phyloP scores from a whole-genome alignment of 2,329 filamentous ascomycete genomes.

The Seiridium cupressi region DNA sequence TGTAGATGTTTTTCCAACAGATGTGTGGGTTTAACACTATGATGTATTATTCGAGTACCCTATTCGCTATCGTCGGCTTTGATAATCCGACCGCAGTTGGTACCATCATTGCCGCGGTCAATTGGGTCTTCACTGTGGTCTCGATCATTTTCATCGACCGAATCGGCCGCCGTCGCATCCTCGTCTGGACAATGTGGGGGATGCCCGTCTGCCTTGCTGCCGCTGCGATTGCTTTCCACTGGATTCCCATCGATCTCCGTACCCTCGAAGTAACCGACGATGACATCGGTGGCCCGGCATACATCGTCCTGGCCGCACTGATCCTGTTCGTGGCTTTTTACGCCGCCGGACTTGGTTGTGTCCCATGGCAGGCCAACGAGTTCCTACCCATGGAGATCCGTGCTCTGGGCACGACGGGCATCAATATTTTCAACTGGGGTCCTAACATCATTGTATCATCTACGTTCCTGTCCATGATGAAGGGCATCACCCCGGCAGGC shows the following conservation, averaged over 20 bases:
- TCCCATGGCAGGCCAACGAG: conserved; percentile 41
- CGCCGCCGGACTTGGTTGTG: conserved; percentile 38
- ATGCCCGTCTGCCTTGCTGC: conserved; percentile 36
- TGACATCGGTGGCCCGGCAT: conserved; percentile 29
- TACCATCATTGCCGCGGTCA: conserved; percentile 36
- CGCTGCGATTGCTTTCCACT: conserved; percentile 39
- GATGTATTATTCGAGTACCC: conserved; percentile 18
- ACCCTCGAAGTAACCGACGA: conserved; percentile 30
- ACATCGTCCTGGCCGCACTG: conserved; percentile 36
- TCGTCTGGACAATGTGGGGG: conserved; percentile 36
- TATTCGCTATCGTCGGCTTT: conserved; percentile 39
- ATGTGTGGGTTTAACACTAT: conserved; percentile 20
- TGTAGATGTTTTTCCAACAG: conserved; percentile 28
- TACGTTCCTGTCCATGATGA: conserved; percentile 45
- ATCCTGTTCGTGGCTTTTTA: conserved; percentile 42
- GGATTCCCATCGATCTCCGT: conserved; percentile 36
- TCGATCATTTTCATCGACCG: conserved; percentile 40
- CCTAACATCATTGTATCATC: conserved; percentile 43
- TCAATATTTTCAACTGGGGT: conserved; percentile 39
- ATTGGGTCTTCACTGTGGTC: conserved; percentile 43
- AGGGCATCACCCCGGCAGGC: conserved; percentile 40
- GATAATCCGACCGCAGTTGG: conserved; percentile 40
- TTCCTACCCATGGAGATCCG: conserved; percentile 43
- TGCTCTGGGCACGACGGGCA: conserved; percentile 40
- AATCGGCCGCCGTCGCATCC: conserved; percentile 37